Evolutionary conservation across 2,329 filamentous ascomycete species (phyloP).

Genomic region (Xylariaceae sp.): DNA sequence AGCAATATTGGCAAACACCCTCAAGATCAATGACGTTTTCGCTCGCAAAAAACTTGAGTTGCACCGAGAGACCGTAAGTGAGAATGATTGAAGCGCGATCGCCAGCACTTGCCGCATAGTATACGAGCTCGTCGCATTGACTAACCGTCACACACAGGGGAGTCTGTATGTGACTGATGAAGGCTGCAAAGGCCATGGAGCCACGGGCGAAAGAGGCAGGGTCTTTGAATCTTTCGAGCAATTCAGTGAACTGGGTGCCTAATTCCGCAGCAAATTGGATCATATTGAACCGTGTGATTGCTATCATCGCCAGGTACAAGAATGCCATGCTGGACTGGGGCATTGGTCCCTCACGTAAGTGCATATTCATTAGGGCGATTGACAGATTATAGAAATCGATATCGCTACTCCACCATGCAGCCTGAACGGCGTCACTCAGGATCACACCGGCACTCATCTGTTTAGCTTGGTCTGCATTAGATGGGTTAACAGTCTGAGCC

Average conservation of each 20-base stretch:
- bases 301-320: slow-evolving; percentile 63
- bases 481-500: slow-evolving; percentile 41
- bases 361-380: slow-evolving; percentile 62
- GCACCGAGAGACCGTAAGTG: slow-evolving; percentile 63
- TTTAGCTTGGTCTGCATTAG: slow-evolving; percentile 45
- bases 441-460: slow-evolving; percentile 65
- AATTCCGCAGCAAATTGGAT: slow-evolving; percentile 63
- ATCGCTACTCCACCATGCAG: slow-evolving; percentile 70
- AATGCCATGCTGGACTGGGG: slow-evolving; percentile 68
- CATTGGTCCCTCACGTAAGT: slow-evolving; percentile 60
- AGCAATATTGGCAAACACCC: slow-evolving; percentile 65
- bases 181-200: slow-evolving; percentile 65
- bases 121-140: slow-evolving; percentile 62
- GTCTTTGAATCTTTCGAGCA: slow-evolving; percentile 61
- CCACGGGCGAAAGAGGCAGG: slow-evolving; percentile 64
- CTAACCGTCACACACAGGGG: slow-evolving; percentile 56
- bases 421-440: slow-evolving; percentile 63
- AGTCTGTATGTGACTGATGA: slow-evolving; percentile 65
- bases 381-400: slow-evolving; percentile 70
- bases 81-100: slow-evolving; percentile 70
- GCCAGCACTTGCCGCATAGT: slow-evolving; percentile 62
- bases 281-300: slow-evolving; percentile 67
- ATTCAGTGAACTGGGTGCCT: slow-evolving; percentile 57
- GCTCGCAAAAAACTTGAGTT: slow-evolving; percentile 65
- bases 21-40: slow-evolving; percentile 68